Conservation (phyloP, 2,329 filamentous ascomycete species). For the Exophiala lecanii-corni region DNA sequence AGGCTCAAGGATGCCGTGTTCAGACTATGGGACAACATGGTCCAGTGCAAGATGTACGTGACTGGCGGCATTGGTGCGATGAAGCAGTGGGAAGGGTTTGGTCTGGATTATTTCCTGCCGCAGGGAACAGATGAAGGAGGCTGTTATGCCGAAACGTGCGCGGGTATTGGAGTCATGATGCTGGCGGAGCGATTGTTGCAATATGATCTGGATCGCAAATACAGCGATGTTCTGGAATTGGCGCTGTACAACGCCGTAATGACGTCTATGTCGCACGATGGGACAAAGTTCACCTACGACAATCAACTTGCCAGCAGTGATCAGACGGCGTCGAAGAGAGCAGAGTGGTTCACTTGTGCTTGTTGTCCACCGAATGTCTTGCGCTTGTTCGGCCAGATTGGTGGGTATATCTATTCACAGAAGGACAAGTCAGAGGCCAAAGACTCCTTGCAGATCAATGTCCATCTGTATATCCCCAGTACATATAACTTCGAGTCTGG, state of each 20-base stretch:
- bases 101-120: slow-evolving; percentile 55
- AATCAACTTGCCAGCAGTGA: slow-evolving; percentile 57
- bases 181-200: slow-evolving; percentile 54
- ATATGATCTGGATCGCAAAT: slow-evolving; percentile 49
- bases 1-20: slow-evolving; percentile 39
- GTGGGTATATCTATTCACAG: slow-evolving; percentile 50
- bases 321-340: slow-evolving; percentile 45
- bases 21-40: slow-evolving; percentile 57
- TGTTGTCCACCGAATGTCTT: slow-evolving; percentile 60
- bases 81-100: slow-evolving; percentile 58
- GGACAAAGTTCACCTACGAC: slow-evolving; percentile 56
- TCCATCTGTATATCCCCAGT: slow-evolving; percentile 55
- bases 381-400: slow-evolving; percentile 52
- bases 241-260: slow-evolving; percentile 58
- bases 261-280: slow-evolving; percentile 53
- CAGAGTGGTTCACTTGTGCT: slow-evolving; percentile 56
- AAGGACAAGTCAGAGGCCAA: slow-evolving; percentile 21
- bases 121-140: slow-evolving; percentile 58
- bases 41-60: slow-evolving; percentile 57
- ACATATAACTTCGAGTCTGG: slow-evolving; percentile 39
- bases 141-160: slow-evolving; percentile 60
- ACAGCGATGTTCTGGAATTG: slow-evolving; percentile 57
- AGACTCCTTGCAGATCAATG: slow-evolving; percentile 48
- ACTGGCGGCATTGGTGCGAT: slow-evolving; percentile 58
- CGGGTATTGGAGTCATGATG: slow-evolving; percentile 58